A percentile compares a stretch with the other conserved stretches of the same genome.
phyloP scores from a whole-genome alignment of 2,329 filamentous ascomycete genomes.

The Calonectria pteridis region DNA sequence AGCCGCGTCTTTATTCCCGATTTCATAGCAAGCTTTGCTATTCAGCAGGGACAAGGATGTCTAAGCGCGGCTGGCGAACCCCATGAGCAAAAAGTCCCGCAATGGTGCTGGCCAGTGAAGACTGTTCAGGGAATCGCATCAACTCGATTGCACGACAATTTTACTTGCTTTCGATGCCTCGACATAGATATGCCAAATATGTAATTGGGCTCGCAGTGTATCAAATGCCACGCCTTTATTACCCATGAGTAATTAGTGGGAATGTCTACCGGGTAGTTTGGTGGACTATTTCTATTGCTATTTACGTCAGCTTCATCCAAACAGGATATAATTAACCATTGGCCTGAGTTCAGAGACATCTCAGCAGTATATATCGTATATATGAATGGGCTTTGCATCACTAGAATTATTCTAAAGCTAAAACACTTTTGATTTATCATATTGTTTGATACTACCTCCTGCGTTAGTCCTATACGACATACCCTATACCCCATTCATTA shows the following conservation, averaged over 20 bases:
- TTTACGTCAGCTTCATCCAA: background rate
- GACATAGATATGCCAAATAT: background rate
- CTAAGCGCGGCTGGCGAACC: background rate
- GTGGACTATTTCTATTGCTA: background rate
- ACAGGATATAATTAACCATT: background rate
- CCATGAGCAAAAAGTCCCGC: background rate
- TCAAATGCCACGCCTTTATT: background rate
- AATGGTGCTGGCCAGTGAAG: background rate
- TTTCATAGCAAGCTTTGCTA: background rate
- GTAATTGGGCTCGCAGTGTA: background rate
- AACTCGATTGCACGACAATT: background rate
- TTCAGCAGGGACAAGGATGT: background rate
- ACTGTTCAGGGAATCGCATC: background rate
- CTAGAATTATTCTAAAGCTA: background rate
- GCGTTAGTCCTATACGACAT: background rate
- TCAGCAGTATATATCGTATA: background rate
- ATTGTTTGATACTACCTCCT: background rate
- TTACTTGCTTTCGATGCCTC: background rate
- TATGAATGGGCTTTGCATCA: background rate
- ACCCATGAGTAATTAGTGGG: background rate
- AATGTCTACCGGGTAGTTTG: background rate
- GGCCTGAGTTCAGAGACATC: background rate
- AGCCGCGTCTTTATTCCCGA: background rate
- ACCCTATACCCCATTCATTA: background rate
- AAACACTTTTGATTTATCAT: background rate